Evolutionary conservation across 1,284 basidiomycete genomes (phyloP), one percentile per base, ranked within the genome.

Genomic region (Ganoderma lingzhi): DNA sequence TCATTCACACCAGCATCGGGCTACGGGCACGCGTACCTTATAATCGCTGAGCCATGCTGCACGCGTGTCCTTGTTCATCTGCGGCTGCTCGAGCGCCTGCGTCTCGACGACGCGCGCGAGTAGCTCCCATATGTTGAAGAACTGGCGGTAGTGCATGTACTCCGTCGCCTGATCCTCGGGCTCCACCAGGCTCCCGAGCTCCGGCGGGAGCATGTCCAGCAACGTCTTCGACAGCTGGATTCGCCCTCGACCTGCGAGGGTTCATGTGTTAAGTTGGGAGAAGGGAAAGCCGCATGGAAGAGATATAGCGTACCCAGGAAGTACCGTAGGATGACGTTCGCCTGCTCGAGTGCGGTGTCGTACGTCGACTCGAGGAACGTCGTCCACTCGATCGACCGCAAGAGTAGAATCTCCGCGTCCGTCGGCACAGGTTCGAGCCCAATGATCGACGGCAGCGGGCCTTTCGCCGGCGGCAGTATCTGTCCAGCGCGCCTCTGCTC

Each of bases 381-480:
- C 59, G 97, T 94, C 97, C 97, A 99, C 78, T 99, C 97, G 68
- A 99, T 91, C 0, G 94, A 93, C 10, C 96, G 88, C 63, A 98
- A 86, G 10, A 99, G 84, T 62, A 93, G 81, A 53, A 85, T 80
- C 78, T 97, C 94, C 0, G 81, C 79, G 15, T 89, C 87, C 0
- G 83, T 85, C 0, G 88, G 82, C 0, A 84, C 81, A 39, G 84
- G 82, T 71, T 88, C 88, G 39, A 86, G 71, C 1, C 81, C 81
- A 41, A 87, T 84, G n/a, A 90, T 80, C 1, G 85, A 85, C 0
- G 93, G 92, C 63, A 95, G 83, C 9, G 89, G 85, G 1, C 88
- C 89, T 65, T 84, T 87, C 35, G 87, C 75, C 3, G 79, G 80
- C 3, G 90, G 88, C 9, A 93, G 82, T 60, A 84, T 74, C 89